phyloP scores from a whole-genome alignment of 306 rosid species.

The Prunus kanzakura region DNA sequence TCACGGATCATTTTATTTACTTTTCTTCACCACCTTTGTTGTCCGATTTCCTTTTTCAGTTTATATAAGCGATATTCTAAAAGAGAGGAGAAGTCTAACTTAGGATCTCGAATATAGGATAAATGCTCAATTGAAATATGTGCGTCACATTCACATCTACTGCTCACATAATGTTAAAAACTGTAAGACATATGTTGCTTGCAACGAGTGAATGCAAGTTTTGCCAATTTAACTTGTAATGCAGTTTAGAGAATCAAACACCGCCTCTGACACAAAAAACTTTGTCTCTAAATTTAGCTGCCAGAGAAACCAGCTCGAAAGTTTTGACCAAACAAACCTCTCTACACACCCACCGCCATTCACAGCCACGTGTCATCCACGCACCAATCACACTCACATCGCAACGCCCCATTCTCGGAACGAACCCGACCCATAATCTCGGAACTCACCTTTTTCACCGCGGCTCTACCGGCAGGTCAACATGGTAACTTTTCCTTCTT shows the following conservation, averaged over 20 bases:
- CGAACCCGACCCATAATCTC: neutral
- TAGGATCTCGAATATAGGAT: too few relatives aligned
- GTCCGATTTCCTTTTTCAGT: accelerated
- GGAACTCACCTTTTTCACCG: constrained; percentile 3
- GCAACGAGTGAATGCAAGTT: too few relatives aligned
- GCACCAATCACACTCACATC: neutral
- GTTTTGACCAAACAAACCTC: constrained; percentile 13
- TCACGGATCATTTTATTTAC: too few relatives aligned
- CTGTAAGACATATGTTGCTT: too few relatives aligned
- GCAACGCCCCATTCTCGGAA: neutral
- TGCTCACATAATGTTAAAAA: too few relatives aligned
- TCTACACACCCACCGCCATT: neutral
- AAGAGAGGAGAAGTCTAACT: accelerated
- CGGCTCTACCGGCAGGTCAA: neutral
- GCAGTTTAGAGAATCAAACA: neutral
- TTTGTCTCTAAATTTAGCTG: constrained; percentile 10
- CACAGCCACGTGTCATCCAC: neutral
- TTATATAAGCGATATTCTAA: accelerated
- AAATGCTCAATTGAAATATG: too few relatives aligned
- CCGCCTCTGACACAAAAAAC: neutral
- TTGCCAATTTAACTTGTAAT: too few relatives aligned
- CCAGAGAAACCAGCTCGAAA: constrained; percentile 4
- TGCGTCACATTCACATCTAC: too few relatives aligned
- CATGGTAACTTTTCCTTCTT: neutral
- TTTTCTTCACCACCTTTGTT: too few relatives aligned